Conservation (phyloP, 2,329 filamentous ascomycete species). For the Aspergillus neoniger region DNA sequence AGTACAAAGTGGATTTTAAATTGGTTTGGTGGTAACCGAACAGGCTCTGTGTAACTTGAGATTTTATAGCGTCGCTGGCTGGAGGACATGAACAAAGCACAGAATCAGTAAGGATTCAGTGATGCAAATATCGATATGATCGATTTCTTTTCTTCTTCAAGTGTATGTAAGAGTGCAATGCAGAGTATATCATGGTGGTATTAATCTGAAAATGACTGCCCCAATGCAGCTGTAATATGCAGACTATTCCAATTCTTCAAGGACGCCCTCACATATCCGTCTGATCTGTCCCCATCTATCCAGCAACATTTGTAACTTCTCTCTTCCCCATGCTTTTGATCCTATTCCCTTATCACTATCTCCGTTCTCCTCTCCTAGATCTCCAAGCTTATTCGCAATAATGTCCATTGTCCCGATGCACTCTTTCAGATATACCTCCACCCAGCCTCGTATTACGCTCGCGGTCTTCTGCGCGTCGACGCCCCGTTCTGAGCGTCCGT, state of each 20-base stretch:
- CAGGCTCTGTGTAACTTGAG: too few relatives aligned
- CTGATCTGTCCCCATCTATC: constrained; percentile 38
- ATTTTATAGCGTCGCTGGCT: too few relatives aligned
- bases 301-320: constrained; percentile 23
- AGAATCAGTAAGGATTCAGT: too few relatives aligned
- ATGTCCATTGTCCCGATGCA: constrained; percentile 20
- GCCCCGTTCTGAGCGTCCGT: constrained; percentile 22
- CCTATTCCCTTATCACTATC: background rate
- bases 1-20: too few relatives aligned
- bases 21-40: too few relatives aligned
- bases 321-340: constrained; percentile 8
- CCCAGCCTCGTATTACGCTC: constrained; percentile 28
- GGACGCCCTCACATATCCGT: constrained; percentile 27
- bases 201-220: too few relatives aligned
- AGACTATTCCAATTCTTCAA: constrained; percentile 4
- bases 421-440: constrained; percentile 31
- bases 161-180: too few relatives aligned
- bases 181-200: too few relatives aligned
- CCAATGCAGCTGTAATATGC: too few relatives aligned
- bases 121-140: too few relatives aligned
- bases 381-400: constrained; percentile 1
- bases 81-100: too few relatives aligned
- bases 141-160: too few relatives aligned
- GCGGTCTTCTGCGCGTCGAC: constrained; percentile 25
- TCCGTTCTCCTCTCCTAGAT: background rate